phyloP scores from a whole-genome alignment of 2,329 filamentous ascomycete genomes.

The Fusarium sacchari region DNA sequence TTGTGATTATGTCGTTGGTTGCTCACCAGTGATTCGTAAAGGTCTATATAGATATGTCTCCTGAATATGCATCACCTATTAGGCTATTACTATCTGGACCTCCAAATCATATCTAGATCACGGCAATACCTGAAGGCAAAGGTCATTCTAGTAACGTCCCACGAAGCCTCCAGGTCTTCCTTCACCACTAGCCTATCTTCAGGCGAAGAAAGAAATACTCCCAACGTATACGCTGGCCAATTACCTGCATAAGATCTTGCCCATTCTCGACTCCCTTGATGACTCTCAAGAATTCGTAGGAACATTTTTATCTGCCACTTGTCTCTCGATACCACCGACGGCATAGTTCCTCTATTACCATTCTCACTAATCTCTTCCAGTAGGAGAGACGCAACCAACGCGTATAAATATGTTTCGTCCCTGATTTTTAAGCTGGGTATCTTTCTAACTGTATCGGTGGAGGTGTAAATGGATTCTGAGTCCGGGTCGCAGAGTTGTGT shows the following conservation, averaged over 20 bases:
- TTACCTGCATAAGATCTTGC: conserved; percentile 42
- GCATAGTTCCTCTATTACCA: neutral
- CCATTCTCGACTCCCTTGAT: conserved; percentile 28
- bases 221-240: conserved; percentile 41
- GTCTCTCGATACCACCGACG: neutral
- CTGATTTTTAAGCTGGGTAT: conserved; percentile 11
- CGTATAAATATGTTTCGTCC: conserved; percentile 34
- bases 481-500: neutral
- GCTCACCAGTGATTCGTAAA: accelerated
- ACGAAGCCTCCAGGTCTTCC: conserved; percentile 25
- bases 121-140: conserved; percentile 20
- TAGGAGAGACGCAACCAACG: conserved; percentile 30
- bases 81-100: neutral
- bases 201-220: conserved; percentile 10
- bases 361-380: conserved; percentile 20
- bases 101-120: conserved; percentile 35
- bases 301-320: conserved; percentile 32
- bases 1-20: neutral
- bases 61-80: accelerated
- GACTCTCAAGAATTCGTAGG: conserved; percentile 17
- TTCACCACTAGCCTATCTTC: conserved; percentile 27
- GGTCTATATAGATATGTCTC: neutral
- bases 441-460: neutral
- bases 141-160: conserved; percentile 27
- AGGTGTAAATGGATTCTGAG: neutral